Evolutionary conservation across 179 eudicot genomes (phyloP).

Genomic region (Carnegiea gigantea): DNA sequence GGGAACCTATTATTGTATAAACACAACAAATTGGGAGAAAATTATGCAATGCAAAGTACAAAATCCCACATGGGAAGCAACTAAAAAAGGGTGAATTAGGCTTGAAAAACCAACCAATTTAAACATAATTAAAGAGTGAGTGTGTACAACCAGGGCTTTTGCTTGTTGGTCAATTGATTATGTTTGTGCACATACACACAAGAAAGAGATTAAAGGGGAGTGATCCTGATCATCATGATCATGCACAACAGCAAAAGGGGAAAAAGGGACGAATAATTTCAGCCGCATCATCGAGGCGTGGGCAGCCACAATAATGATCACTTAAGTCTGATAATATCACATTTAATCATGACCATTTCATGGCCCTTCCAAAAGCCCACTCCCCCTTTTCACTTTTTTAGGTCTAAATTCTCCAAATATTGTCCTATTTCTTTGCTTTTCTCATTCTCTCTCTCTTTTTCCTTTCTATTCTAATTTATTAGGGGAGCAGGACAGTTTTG

Average conservation of each 20-base stretch:
- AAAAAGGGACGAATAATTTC: too few species aligned
- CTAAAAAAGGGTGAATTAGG: neutral
- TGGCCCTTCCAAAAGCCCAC: neutral
- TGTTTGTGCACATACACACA: neutral
- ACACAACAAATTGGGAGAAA: too few species aligned
- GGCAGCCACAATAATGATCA: conserved; percentile 25
- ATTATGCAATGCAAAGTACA: neutral
- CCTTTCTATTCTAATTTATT: neutral
- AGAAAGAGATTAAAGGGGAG: too few species aligned
- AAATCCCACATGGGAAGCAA: neutral
- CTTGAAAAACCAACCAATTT: neutral
- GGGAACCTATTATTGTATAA: too few species aligned
- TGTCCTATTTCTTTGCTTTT: neutral
- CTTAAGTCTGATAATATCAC: conserved; percentile 3
- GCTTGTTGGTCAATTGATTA: neutral
- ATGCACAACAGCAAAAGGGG: too few species aligned
- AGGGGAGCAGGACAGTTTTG: too few species aligned
- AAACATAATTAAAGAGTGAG: neutral
- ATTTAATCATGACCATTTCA: conserved; percentile 17
- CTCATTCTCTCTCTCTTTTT: too few species aligned
- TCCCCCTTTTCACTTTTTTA: neutral
- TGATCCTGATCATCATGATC: too few species aligned
- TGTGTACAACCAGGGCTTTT: neutral
- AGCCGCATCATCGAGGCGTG: conserved; percentile 23
- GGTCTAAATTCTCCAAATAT: neutral